Evolutionary conservation across 176 grass and related monocot species (phyloP).

Genomic region (Aegilops longissima): DNA sequence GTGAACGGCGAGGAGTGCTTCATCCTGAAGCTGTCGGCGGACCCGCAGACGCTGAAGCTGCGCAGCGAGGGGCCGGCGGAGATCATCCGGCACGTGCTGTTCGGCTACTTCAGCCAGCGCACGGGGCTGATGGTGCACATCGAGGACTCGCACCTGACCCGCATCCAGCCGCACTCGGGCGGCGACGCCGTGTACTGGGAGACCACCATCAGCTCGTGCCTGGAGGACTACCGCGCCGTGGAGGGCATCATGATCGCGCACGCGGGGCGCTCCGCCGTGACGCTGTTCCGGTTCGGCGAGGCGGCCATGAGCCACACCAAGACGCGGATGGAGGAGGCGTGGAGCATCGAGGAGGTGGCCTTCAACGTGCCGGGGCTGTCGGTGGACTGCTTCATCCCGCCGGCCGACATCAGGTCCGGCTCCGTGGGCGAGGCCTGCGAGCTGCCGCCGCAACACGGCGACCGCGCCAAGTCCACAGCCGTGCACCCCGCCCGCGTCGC

Average conservation of each 20-base stretch:
- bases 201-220: constrained; percentile 75
- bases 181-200: constrained; percentile 95
- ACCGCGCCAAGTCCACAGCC: constrained; percentile 25
- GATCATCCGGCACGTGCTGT: constrained; percentile 88
- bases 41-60: constrained; percentile 71
- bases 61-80: constrained; percentile 89
- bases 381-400: constrained; percentile 93
- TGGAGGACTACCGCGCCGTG: constrained; percentile 74
- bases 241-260: constrained; percentile 95
- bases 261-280: constrained; percentile 63
- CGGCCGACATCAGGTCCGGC: constrained; percentile 73
- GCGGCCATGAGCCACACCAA: constrained; percentile 92
- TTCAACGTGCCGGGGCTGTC: constrained; percentile 92
- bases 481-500: constrained; percentile 39
- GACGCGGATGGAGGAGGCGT: constrained; percentile 92
- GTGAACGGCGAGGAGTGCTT: constrained; percentile 97
- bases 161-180: constrained; percentile 74
- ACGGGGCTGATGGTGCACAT: constrained; percentile 77
- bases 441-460: constrained; percentile 46
- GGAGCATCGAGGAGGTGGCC: constrained; percentile 96
- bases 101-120: constrained; percentile 96
- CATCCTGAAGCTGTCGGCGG: constrained; percentile 80
- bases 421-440: constrained; percentile 66
- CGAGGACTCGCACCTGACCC: constrained; percentile 89
- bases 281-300: constrained; percentile 91